Percentiles rank a stretch among this genome's conserved stretches.
Evolutionary conservation across 371 early-diverging fungal genomes (phyloP).

Genomic region (Mortierella sp.): DNA sequence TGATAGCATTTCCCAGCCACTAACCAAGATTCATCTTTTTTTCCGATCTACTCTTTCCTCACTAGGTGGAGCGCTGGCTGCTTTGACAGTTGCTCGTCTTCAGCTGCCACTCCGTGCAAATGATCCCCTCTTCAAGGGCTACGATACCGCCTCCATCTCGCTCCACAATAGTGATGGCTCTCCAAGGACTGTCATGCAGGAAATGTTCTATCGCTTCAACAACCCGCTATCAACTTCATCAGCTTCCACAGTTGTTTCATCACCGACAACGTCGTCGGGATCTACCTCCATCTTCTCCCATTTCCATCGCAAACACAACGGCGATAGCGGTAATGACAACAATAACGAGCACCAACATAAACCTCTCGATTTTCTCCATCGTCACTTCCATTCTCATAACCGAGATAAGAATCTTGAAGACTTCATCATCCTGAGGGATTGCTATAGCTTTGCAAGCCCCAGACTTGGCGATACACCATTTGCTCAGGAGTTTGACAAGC

Average conservation of each 20-base stretch:
- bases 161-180: constrained; percentile 16
- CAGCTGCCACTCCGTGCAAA: constrained; percentile 25
- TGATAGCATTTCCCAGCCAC: not conserved
- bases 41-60: not conserved
- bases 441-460: constrained; percentile 62
- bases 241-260: not conserved
- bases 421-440: constrained; percentile 55
- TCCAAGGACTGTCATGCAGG: constrained; percentile 39
- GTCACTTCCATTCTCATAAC: not conserved
- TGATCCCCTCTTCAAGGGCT: constrained; percentile 1
- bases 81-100: constrained; percentile 61
- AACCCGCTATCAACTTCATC: constrained; percentile 4
- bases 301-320: not conserved
- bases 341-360: constrained; percentile 1
- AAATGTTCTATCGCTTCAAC: constrained; percentile 38
- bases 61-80: constrained; percentile 58
- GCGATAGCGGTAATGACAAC: not conserved
- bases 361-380: not conserved
- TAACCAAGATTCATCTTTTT: not conserved
- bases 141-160: constrained; percentile 8
- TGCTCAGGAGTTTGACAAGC: constrained; percentile 50
- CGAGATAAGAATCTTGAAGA: not conserved
- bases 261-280: not conserved
- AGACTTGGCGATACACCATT: constrained; percentile 63
- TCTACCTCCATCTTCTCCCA: not conserved